A percentile compares a stretch with the other conserved stretches of the same genome.
Conservation (phyloP, 495 filamentous ascomycete genomes). For the Pseudoneurospora amorphoporcata region DNA sequence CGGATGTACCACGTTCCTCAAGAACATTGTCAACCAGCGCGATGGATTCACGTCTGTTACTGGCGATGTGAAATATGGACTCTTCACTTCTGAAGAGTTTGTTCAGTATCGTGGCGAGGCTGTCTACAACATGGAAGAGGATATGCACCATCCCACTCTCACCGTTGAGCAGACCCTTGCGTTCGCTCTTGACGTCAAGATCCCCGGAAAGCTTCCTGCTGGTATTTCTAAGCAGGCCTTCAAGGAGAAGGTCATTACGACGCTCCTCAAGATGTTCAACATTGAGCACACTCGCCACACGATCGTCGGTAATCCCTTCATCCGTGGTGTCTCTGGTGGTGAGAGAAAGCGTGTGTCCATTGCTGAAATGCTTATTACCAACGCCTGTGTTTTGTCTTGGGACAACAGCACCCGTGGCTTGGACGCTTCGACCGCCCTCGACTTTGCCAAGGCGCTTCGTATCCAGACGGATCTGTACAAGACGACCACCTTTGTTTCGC, state of each 20-base stretch:
- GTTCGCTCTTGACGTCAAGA: conserved; percentile 75
- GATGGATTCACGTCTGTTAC: conserved; percentile 66
- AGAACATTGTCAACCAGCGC: conserved; percentile 72
- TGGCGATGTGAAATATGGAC: conserved; percentile 73
- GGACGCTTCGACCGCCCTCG: conserved; percentile 73
- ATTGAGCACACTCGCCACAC: conserved; percentile 77
- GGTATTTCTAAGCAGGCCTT: conserved; percentile 57
- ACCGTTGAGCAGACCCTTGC: conserved; percentile 76
- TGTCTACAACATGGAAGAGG: conserved; percentile 80
- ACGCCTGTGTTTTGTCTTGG: conserved; percentile 64
- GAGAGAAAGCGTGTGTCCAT: conserved; percentile 75
- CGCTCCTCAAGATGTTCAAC: conserved; percentile 79
- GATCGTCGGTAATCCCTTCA: conserved; percentile 67
- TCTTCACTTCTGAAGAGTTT: conserved; percentile 47
- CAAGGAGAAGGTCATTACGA: conserved; percentile 57
- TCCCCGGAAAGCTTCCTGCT: conserved; percentile 59
- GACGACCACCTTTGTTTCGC: conserved; percentile 66
- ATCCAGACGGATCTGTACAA: conserved; percentile 72
- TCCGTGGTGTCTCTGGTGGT: conserved; percentile 79
- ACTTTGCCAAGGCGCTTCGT: conserved; percentile 59
- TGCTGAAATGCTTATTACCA: conserved; percentile 61
- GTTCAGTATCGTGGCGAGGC: conserved; percentile 68
- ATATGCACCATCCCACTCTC: conserved; percentile 69
- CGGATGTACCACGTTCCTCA: conserved; percentile 83
- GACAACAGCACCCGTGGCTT: conserved; percentile 80